These are phyloP conservation scores for Nannochloropsis oceanica DNA, from an alignment of 108 stramenopile species.

Conservation along the genomic window DNA sequence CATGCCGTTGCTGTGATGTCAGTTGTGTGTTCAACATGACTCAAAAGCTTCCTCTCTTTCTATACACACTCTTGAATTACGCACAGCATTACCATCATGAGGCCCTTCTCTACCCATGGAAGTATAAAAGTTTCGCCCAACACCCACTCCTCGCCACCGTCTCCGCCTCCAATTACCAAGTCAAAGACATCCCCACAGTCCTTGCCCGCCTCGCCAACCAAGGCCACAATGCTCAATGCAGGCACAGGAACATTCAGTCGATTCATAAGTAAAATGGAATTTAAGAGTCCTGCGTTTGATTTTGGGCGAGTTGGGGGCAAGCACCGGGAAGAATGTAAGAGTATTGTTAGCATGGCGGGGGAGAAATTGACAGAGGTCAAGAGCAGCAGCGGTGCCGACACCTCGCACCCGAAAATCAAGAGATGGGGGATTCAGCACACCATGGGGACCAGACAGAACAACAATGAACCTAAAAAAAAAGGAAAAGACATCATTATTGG, in stretches of 20 bases:
- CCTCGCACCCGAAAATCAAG: not conserved
- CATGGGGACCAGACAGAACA: not conserved
- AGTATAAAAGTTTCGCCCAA: too few relatives aligned
- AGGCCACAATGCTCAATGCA: not conserved
- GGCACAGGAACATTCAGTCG: not conserved
- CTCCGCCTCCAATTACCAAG: not conserved
- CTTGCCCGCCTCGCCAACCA: not conserved
- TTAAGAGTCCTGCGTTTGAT: not conserved
- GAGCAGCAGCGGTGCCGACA: not conserved
- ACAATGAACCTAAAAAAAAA: not conserved
- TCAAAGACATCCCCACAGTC: not conserved
- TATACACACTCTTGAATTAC: too few relatives aligned
- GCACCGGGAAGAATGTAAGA: not conserved
- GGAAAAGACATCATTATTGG: not conserved
- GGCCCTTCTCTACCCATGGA: too few relatives aligned
- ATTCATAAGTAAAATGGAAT: not conserved
- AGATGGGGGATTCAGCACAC: not conserved
- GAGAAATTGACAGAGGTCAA: not conserved
- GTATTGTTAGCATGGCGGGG: not conserved
- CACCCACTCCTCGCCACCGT: too few relatives aligned
- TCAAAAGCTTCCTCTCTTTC: too few relatives aligned
- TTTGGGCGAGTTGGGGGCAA: not conserved
- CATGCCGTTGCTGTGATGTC: too few relatives aligned
- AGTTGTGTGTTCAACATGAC: too few relatives aligned
- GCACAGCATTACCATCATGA: too few relatives aligned